Evolutionary conservation across 164 flowering plant genomes (phyloP).

Genomic region (Pachysandra terminalis): DNA sequence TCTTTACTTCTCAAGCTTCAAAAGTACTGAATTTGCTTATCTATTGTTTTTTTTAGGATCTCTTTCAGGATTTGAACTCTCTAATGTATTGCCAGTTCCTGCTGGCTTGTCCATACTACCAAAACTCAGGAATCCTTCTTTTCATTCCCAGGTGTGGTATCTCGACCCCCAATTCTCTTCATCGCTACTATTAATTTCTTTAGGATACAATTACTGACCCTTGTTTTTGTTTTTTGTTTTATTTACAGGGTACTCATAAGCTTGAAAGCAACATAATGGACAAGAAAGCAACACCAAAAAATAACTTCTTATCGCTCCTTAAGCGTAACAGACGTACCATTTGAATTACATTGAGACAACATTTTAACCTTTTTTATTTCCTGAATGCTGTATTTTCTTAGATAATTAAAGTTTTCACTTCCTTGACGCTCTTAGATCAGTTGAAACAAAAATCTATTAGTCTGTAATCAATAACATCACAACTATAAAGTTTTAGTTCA

Average conservation of each 20-base stretch:
- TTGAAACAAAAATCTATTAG: neutral
- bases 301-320: conserved; percentile 29
- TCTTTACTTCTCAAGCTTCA: neutral
- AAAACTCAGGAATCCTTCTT: conserved; percentile 31
- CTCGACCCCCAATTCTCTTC: neutral
- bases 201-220: no score
- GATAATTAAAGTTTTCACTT: neutral
- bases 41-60: neutral
- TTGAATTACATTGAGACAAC: neutral
- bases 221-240: neutral
- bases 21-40: neutral
- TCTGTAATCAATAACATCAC: no score
- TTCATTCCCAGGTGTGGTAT: conserved; percentile 44
- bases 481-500: no score
- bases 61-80: conserved; percentile 4
- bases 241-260: conserved; percentile 20
- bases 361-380: neutral
- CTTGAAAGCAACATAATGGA: conserved; percentile 11
- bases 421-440: neutral
- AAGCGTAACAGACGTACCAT: conserved; percentile 11
- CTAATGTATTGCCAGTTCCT: conserved; percentile 29
- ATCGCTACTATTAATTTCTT: neutral
- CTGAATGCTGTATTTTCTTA: neutral
- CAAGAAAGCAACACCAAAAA: conserved; percentile 19
- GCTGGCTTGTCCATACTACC: conserved; percentile 22